These are phyloP conservation scores for Talaromyces sp. DNA, from an alignment of 2,329 filamentous ascomycete species.

Conservation along the genomic window DNA sequence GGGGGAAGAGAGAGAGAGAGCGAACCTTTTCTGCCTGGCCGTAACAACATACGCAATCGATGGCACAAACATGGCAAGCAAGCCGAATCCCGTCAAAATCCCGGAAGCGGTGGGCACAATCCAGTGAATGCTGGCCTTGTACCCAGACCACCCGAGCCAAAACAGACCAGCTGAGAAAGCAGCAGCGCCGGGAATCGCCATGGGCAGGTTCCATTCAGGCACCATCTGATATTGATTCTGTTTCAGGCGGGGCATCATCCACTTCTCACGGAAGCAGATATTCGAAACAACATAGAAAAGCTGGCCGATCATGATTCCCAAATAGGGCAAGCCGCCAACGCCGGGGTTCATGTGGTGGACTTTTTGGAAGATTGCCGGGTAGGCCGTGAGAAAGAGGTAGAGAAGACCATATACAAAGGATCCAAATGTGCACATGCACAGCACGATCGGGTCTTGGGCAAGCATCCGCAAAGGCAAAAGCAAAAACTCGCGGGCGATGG, in stretches of 20 bases:
- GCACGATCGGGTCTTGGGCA: conserved; percentile 52
- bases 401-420: conserved; percentile 45
- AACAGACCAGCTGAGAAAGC: conserved; percentile 52
- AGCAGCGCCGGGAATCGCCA: conserved; percentile 51
- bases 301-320: conserved; percentile 45
- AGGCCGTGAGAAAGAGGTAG: conserved; percentile 48
- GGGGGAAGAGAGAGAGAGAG: neutral
- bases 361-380: conserved; percentile 44
- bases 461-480: conserved; percentile 49
- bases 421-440: conserved; percentile 44
- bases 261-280: conserved; percentile 31
- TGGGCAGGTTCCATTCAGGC: conserved; percentile 48
- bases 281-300: conserved; percentile 38
- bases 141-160: conserved; percentile 59
- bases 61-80: conserved; percentile 54
- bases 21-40: conserved; percentile 6
- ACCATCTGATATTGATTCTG: conserved; percentile 37
- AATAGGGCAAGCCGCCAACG: conserved; percentile 42
- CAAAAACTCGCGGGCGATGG: conserved; percentile 36
- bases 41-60: conserved; percentile 17
- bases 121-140: conserved; percentile 44
- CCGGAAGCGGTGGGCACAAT: conserved; percentile 56
- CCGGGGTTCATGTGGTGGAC: conserved; percentile 46
- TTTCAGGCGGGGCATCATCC: conserved; percentile 23
- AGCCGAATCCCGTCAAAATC: conserved; percentile 55